phyloP scores from a whole-genome alignment of 2,329 filamentous ascomycete genomes.

The Ophiostoma sp. region DNA sequence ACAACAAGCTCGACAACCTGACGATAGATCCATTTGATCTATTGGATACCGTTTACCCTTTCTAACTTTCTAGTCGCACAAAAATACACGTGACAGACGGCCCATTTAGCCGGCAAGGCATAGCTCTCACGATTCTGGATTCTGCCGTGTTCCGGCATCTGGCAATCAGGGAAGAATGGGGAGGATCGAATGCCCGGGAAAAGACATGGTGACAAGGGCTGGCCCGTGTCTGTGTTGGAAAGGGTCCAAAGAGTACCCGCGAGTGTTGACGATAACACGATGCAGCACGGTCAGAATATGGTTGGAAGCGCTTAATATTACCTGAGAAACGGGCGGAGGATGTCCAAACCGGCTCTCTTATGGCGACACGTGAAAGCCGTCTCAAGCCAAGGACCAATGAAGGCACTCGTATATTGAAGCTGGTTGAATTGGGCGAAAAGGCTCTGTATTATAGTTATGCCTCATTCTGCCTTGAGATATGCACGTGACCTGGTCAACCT shows the following conservation, averaged over 20 bases:
- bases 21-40: too few relatives aligned
- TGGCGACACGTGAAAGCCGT: neutral
- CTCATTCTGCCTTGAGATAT: neutral
- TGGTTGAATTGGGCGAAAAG: neutral
- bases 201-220: neutral
- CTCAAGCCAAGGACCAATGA: neutral
- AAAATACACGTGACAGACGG: neutral
- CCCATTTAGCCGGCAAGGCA: constrained; percentile 17
- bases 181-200: neutral
- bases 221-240: neutral
- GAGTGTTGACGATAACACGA: neutral
- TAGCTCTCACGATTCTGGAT: neutral
- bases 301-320: neutral
- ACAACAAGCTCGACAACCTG: neutral
- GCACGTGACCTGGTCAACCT: neutral
- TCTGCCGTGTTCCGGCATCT: constrained; percentile 16
- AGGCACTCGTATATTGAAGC: neutral
- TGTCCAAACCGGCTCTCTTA: neutral
- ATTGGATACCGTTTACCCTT: neutral
- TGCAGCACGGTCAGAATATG: neutral
- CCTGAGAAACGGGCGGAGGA: neutral
- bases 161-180: neutral
- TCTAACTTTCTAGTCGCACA: neutral
- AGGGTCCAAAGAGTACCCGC: neutral
- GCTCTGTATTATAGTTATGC: neutral